Base-by-base conservation (phyloP, 2,329 filamentous ascomycete genomes). In the Diaporthe capsici region DNA sequence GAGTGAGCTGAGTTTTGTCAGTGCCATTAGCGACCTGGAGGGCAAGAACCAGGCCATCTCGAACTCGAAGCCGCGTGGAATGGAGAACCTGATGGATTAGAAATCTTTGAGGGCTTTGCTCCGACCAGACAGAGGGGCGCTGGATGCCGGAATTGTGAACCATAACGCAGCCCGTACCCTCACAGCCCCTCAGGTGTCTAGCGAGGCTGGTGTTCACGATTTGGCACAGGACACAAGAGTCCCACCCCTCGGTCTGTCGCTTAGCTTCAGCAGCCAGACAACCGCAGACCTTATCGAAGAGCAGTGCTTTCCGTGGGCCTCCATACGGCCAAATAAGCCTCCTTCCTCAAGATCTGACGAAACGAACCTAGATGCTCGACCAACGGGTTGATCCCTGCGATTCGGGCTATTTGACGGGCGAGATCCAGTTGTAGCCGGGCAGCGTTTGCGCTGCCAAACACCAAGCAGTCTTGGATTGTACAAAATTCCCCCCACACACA, bases 11-110 rank as follows among this genome's bases (percentile, higher is more conserved):
- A 77, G 42, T 77, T 39, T 55, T 79, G 47, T 77, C 76, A 77
- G 76, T 78, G 72, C 73, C 73, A 31, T 13, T 9, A 75, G 72
- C 47, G 60, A 74, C n/a, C 25, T 74, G 9, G 81, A 84, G 31
- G 65, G 49, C 31, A 39, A 53, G 7, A 53, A 10, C 17, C 87
- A 86, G 8, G 87, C 88, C 51, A 88, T 86, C 37, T 86, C 87
- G 9, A 83, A 80, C 39, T 85, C 84, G 4, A 79, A 85, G 28
- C 87, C 87, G 6, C 82, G 81, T 22, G 83, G 82, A 42, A 84
- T 89, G 84, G 80, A 77, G 28, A 78, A 79, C n/a, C 76, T 88
- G 22, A 82, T 88, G 75, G 81, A 86, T 72, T 80, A 77, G 76
- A 57, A 31, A 13, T 55, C 73, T 60, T 71, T 51, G n/a, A 25